Evolutionary conservation across 768 basidiomycete genomes (phyloP).

Genomic region (Pluteus cervinus): DNA sequence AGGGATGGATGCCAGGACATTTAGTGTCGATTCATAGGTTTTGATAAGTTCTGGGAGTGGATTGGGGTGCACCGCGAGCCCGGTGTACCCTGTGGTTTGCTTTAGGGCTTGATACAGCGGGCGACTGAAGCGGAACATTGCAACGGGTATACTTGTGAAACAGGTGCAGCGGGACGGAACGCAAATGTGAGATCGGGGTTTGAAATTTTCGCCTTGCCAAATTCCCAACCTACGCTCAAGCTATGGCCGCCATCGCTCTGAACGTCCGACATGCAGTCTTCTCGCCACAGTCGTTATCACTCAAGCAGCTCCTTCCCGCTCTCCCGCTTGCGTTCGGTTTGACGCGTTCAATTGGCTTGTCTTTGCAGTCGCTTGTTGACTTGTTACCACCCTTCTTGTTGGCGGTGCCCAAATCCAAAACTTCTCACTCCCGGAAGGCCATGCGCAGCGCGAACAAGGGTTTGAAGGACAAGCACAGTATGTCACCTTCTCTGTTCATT

Average conservation of each 20-base stretch:
- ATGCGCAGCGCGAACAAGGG: constrained; percentile 95
- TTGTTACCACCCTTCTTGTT: constrained; percentile 84
- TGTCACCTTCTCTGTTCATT: constrained; percentile 16
- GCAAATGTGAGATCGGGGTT: constrained; percentile 26
- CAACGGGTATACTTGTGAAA: no score
- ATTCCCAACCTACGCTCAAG: constrained; percentile 7
- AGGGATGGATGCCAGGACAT: constrained; percentile 66
- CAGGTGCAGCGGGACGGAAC: constrained; percentile 32
- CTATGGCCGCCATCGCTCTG: constrained; percentile 30
- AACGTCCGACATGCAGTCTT: constrained; percentile 16
- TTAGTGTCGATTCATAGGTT: constrained; percentile 76
- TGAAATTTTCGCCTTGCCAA: constrained; percentile 11
- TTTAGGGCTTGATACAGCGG: constrained; percentile 67
- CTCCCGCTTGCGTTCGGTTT: constrained; percentile 25
- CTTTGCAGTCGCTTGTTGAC: constrained; percentile 45
- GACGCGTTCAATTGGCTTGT: no score
- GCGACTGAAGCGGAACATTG: constrained; percentile 75
- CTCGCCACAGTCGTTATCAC: constrained; percentile 14
- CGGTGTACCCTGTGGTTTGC: constrained; percentile 80
- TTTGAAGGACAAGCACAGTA: constrained; percentile 89
- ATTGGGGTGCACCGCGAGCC: constrained; percentile 76
- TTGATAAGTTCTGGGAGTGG: constrained; percentile 74
- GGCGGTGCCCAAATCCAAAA: constrained; percentile 92
- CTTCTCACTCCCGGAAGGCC: constrained; percentile 89
- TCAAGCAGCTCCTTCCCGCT: constrained; percentile 13